These are phyloP conservation scores for Talaromyces albobiverticillius DNA, from an alignment of 2,329 filamentous ascomycete genomes.

Conservation along the genomic window DNA sequence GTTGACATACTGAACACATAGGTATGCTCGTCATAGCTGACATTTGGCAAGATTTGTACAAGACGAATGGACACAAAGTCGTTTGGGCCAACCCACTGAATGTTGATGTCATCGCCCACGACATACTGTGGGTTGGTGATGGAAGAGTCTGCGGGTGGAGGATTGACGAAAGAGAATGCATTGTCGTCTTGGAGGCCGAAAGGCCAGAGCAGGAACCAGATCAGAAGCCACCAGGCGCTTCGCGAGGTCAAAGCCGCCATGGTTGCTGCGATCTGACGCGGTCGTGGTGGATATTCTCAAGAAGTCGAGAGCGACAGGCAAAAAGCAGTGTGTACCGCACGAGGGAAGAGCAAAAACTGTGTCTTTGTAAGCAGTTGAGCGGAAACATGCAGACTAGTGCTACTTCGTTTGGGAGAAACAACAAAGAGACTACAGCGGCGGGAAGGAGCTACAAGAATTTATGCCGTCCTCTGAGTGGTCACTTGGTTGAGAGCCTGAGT, in stretches of 20 bases:
- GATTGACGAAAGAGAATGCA: slow-evolving; percentile 9
- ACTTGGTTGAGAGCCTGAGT: too few species aligned
- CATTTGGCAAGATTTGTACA: slow-evolving; percentile 3
- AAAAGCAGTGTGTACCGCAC: too few species aligned
- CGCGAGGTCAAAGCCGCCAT: slow-evolving; percentile 3
- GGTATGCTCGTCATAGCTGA: background rate
- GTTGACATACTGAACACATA: slow-evolving; percentile 11
- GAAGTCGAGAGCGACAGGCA: background rate
- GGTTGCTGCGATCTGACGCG: background rate
- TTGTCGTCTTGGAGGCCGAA: slow-evolving; percentile 2
- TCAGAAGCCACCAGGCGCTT: slow-evolving; percentile 7
- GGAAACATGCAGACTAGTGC: too few species aligned
- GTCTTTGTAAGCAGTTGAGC: too few species aligned
- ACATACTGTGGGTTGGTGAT: slow-evolving; percentile 7
- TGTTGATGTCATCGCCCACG: slow-evolving; percentile 8
- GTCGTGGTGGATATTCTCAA: background rate
- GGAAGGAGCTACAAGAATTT: too few species aligned
- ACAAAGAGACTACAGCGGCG: too few species aligned
- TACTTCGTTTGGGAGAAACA: too few species aligned
- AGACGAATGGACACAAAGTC: slow-evolving; percentile 7
- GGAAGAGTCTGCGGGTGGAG: slow-evolving; percentile 1
- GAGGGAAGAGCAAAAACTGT: too few species aligned
- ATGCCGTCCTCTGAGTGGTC: too few species aligned
- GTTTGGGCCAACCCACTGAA: slow-evolving; percentile 12
- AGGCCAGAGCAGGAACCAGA: slow-evolving; percentile 14